phyloP scores from a whole-genome alignment of 768 basidiomycete species.

The Tricholomella constricta region DNA sequence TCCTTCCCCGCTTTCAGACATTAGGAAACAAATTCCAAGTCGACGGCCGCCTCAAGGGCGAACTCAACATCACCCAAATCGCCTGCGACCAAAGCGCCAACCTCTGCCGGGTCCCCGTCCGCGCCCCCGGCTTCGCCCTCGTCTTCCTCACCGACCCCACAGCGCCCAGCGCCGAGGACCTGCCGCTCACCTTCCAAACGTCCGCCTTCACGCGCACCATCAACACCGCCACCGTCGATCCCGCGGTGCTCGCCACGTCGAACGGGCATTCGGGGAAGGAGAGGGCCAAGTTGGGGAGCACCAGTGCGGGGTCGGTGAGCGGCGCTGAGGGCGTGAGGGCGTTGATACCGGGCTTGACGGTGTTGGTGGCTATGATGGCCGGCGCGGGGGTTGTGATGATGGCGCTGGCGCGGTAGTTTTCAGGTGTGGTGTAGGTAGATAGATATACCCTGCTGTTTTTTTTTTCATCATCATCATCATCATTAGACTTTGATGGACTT shows the following conservation, averaged over 20 bases:
- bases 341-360: constrained; percentile 9
- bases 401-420: constrained; percentile 7
- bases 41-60: constrained; percentile 68
- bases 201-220: constrained; percentile 53
- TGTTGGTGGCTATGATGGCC: constrained; percentile 7
- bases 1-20: constrained; percentile 39
- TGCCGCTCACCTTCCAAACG: constrained; percentile 53
- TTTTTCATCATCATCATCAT: too few relatives aligned
- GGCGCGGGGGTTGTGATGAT: constrained; percentile 10
- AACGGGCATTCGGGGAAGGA: constrained; percentile 40
- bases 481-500: too few relatives aligned
- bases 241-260: constrained; percentile 53
- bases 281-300: constrained; percentile 26
- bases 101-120: not conserved
- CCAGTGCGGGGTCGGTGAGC: constrained; percentile 27
- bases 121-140: not conserved
- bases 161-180: too few relatives aligned
- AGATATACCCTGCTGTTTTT: too few relatives aligned
- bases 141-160: constrained; percentile 28
- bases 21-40: constrained; percentile 62
- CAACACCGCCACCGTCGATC: constrained; percentile 57
- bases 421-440: too few relatives aligned
- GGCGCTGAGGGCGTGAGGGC: constrained; percentile 14
- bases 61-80: constrained; percentile 56
- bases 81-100: constrained; percentile 54